Percentiles rank a stretch among this genome's conserved stretches.
These are phyloP conservation scores for Huntiella bhutanensis DNA, from an alignment of 2,329 filamentous ascomycete species.

Conservation along the genomic window DNA sequence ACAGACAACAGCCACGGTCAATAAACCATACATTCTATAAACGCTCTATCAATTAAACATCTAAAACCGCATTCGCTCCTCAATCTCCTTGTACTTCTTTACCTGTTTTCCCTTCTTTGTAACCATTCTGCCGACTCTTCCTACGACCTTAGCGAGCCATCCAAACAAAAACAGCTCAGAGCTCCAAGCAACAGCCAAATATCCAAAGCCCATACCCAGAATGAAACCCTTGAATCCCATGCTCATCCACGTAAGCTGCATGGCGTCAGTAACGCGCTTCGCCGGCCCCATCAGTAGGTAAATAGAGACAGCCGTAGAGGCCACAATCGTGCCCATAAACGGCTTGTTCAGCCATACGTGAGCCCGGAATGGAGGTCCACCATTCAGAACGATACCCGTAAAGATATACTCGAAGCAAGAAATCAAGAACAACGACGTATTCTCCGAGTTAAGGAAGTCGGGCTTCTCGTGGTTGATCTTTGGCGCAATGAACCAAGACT, in stretches of 20 bases:
- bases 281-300: slow-evolving; percentile 71
- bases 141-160: slow-evolving; percentile 46
- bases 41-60: not conserved
- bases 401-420: slow-evolving; percentile 93
- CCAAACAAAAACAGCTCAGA: slow-evolving; percentile 57
- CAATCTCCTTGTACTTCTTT: slow-evolving; percentile 72
- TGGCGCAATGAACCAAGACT: slow-evolving; percentile 70
- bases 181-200: slow-evolving; percentile 49
- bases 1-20: not conserved
- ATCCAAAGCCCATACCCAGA: slow-evolving; percentile 47
- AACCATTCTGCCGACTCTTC: slow-evolving; percentile 38
- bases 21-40: slow-evolving; percentile 1
- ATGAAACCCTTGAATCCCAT: slow-evolving; percentile 55
- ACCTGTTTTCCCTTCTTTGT: slow-evolving; percentile 50
- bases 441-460: slow-evolving; percentile 81
- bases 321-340: slow-evolving; percentile 58
- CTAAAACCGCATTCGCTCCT: slow-evolving; percentile 28
- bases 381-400: slow-evolving; percentile 71
- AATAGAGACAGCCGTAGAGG: slow-evolving; percentile 45
- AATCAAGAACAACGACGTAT: slow-evolving; percentile 74
- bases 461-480: slow-evolving; percentile 57
- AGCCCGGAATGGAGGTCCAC: slow-evolving; percentile 79
- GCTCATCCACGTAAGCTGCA: slow-evolving; percentile 72
- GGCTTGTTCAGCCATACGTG: slow-evolving; percentile 65
- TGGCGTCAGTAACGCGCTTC: slow-evolving; percentile 47